phyloP scores from a whole-genome alignment of 1,284 basidiomycete species.

The Abortiporus biennis region DNA sequence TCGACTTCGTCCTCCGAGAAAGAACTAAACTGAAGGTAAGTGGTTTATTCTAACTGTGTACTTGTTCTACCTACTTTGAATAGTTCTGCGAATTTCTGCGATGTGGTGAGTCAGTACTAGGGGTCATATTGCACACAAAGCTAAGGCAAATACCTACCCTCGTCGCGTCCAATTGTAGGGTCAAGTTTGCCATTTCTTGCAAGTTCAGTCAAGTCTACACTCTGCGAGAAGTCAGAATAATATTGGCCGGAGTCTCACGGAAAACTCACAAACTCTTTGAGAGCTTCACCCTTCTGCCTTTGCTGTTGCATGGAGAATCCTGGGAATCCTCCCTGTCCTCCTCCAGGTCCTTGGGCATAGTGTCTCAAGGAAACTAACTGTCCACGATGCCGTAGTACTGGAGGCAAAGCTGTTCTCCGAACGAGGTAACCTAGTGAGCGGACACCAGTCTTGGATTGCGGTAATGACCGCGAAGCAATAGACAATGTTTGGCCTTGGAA shows the following conservation, averaged over 20 bases:
- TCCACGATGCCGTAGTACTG: background rate
- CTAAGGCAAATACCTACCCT: slow-evolving; percentile 40
- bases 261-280: slow-evolving; percentile 76
- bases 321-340: slow-evolving; percentile 44
- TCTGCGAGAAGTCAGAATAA: slow-evolving; percentile 36
- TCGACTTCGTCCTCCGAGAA: slow-evolving; percentile 80
- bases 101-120: slow-evolving; percentile 8
- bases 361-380: slow-evolving; percentile 10
- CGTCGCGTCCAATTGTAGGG: slow-evolving; percentile 85
- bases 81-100: slow-evolving; percentile 81
- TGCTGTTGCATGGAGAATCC: slow-evolving; percentile 47
- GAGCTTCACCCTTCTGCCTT: slow-evolving; percentile 69
- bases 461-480: background rate
- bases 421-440: slow-evolving; percentile 3
- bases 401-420: background rate
- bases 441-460: background rate
- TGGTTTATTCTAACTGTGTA: background rate
- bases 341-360: slow-evolving; percentile 27
- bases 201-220: slow-evolving; percentile 79
- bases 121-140: slow-evolving; percentile 1
- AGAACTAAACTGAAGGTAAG: slow-evolving; percentile 40
- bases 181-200: slow-evolving; percentile 84
- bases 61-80: slow-evolving; percentile 74
- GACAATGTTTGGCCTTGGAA: slow-evolving; percentile 4
- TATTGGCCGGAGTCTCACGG: background rate